Conservation (phyloP, 805 yeast species). For the Yarrowia divulgata region DNA sequence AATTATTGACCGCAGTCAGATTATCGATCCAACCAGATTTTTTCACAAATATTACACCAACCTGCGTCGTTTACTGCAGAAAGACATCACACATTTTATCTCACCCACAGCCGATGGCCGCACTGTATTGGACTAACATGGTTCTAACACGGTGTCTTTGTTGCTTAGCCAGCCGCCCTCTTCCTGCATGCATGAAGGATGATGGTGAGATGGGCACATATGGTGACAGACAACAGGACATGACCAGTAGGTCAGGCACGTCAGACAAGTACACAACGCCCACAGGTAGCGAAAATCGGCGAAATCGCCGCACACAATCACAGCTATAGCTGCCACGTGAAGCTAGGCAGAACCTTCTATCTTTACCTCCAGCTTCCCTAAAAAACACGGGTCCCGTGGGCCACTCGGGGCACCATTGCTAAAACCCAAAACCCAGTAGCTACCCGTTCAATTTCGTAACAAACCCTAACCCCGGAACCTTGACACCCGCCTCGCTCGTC, state of each 20-base stretch:
- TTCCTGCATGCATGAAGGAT: conserved; percentile 36
- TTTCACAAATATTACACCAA: no score
- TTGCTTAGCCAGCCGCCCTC: conserved; percentile 38
- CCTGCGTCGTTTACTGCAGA: not conserved
- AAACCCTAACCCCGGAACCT: conserved; percentile 36
- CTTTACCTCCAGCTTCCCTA: conserved; percentile 6
- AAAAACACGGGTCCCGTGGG: conserved; percentile 36
- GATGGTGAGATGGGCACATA: conserved; percentile 30
- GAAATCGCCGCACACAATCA: no score
- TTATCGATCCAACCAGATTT: no score
- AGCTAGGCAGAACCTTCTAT: conserved; percentile 14
- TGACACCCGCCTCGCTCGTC: conserved; percentile 38
- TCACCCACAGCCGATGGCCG: no score
- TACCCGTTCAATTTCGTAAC: not conserved
- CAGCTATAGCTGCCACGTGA: not conserved
- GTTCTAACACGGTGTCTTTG: conserved; percentile 30
- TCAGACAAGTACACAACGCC: conserved; percentile 1
- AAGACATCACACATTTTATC: conserved; percentile 18
- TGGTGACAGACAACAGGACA: conserved; percentile 4
- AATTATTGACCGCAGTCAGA: no score
- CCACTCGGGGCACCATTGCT: conserved; percentile 34
- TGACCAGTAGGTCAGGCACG: conserved; percentile 3
- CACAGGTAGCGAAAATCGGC: not conserved
- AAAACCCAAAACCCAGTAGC: conserved; percentile 27
- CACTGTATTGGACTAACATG: conserved; percentile 28